Percentiles rank a stretch among this genome's conserved stretches.
These are phyloP conservation scores for Eucalyptus sp. DNA, from an alignment of 345 rosid genomes.

Conservation along the genomic window DNA sequence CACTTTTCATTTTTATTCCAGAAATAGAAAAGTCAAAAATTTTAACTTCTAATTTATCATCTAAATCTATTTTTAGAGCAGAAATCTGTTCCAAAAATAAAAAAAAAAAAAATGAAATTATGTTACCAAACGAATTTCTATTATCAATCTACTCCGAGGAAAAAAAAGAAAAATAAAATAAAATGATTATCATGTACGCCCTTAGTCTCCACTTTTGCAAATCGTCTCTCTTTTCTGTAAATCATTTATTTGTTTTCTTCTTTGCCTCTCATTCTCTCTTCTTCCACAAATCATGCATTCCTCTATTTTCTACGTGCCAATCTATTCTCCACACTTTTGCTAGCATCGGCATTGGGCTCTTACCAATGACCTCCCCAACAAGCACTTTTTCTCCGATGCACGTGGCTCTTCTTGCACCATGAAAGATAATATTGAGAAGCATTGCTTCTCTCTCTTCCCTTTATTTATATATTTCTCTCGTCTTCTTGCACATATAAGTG, in stretches of 20 bases:
- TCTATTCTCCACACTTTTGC: rapidly evolving
- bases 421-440: rapidly evolving
- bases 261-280: too few relatives aligned
- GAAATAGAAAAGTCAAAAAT: rapidly evolving
- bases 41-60: rapidly evolving
- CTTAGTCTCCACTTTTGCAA: too few relatives aligned
- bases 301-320: too few relatives aligned
- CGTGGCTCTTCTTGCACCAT: too few relatives aligned
- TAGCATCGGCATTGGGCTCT: rapidly evolving
- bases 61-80: rapidly evolving
- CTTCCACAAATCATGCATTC: too few relatives aligned
- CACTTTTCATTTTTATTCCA: rapidly evolving
- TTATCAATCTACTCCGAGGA: rapidly evolving
- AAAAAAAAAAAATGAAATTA: too few relatives aligned
- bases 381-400: rapidly evolving
- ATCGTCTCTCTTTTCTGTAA: rapidly evolving
- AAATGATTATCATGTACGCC: rapidly evolving
- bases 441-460: too few relatives aligned
- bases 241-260: too few relatives aligned
- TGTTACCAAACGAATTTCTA: rapidly evolving
- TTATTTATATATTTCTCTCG: too few relatives aligned
- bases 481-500: too few relatives aligned
- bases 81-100: rapidly evolving
- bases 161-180: rapidly evolving
- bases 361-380: too few relatives aligned